phyloP scores from a whole-genome alignment of 2,329 filamentous ascomycete genomes.

The Botrytis fabae region DNA sequence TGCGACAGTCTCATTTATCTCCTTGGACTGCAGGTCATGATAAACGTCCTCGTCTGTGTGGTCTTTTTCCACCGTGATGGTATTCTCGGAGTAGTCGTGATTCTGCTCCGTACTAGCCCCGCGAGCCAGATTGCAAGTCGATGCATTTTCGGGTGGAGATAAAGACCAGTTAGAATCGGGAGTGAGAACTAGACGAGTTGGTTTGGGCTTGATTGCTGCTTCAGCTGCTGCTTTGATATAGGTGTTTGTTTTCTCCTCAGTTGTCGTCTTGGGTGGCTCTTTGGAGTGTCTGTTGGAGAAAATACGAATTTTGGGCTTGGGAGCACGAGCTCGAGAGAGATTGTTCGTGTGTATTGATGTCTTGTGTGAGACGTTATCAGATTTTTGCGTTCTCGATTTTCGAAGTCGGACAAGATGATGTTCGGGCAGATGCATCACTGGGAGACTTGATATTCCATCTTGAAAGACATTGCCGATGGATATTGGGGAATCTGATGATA shows the following conservation, averaged over 20 bases:
- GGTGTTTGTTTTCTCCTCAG: not conserved
- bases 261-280: not conserved
- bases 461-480: not conserved
- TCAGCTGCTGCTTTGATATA: not conserved
- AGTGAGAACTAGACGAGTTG: accelerated
- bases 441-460: not conserved
- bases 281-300: not conserved
- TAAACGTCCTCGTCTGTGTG: accelerated
- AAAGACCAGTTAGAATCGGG: not conserved
- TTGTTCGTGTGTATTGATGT: not conserved
- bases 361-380: not conserved
- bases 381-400: not conserved
- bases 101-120: too few species aligned
- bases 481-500: not conserved
- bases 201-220: not conserved
- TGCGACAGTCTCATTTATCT: not conserved
- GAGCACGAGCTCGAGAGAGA: not conserved
- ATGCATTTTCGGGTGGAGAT: not conserved
- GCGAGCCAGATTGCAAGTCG: not conserved
- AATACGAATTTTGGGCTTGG: not conserved
- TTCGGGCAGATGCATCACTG: not conserved
- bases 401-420: not conserved
- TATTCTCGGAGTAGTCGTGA: too few species aligned
- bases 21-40: not conserved
- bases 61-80: not conserved